Conservation (phyloP, 2,329 filamentous ascomycete species). For the Exophiala calicioides region DNA sequence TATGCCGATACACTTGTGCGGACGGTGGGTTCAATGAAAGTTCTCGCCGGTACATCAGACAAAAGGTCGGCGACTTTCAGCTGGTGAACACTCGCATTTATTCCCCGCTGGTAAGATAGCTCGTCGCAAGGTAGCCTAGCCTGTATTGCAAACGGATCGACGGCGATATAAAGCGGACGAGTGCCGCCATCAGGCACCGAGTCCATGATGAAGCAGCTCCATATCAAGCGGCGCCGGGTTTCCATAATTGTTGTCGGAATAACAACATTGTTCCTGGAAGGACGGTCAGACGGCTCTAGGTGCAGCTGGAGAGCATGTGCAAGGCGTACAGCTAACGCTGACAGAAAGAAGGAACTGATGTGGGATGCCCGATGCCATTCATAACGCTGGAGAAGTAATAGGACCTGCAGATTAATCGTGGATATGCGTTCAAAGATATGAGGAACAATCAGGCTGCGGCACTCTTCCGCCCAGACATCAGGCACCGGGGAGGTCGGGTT, state of each 20-base stretch:
- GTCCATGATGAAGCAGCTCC: slow-evolving; percentile 1
- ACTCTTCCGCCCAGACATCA: neutral
- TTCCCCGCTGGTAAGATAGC: neutral
- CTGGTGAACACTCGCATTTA: neutral
- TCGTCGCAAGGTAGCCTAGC: neutral
- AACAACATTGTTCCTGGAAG: neutral
- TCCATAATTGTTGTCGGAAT: neutral
- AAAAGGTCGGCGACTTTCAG: no score
- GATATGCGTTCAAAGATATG: neutral
- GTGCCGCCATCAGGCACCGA: neutral
- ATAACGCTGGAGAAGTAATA: neutral
- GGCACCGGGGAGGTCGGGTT: neutral
- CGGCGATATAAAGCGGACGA: neutral
- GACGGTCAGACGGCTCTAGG: neutral
- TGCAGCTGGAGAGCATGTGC: neutral
- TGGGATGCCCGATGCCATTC: neutral
- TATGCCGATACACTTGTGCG: neutral
- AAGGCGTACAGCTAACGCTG: neutral
- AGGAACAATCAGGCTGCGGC: neutral
- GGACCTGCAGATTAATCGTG: neutral
- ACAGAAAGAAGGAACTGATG: neutral
- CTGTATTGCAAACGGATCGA: neutral
- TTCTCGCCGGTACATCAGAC: no score
- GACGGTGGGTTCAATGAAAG: no score
- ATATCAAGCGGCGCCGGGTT: neutral